Base-by-base conservation (phyloP, 768 basidiomycete genomes). In the Mycena rosella region DNA sequence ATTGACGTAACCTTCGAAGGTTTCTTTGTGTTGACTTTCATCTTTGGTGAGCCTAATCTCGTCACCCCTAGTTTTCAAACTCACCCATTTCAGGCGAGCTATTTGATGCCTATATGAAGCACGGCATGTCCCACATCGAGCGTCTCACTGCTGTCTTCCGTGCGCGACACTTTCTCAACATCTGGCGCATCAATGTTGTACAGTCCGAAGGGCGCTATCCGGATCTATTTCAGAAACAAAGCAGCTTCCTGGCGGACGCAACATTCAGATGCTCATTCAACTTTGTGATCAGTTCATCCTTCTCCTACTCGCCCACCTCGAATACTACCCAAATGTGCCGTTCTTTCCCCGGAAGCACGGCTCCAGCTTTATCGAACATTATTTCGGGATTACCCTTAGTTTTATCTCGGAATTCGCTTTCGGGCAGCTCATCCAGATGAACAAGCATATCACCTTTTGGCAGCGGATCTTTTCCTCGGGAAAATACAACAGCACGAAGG, bases 361-460 rank as follows among this genome's bases (percentile, higher is more conserved):
- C 22, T 26, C 56, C 22, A 11, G 29, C 45, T 68, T 57, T 30
- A 0, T 60, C 8, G 67, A 68, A 36, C 67, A 68, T 22, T 68
- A 58, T 30, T 68, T 53, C 40, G 67, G 67, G 4, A 58, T 68
- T 27, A 17, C 55, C 4, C 60, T 61, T 22, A 9, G 13, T 0
- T 63, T 63, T 45, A 53, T 68, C 36, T 2, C 55, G 0, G 56
- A 68, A 7, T 68, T 63, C 18, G 32, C 67, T 0, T 68, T 62
- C 32, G 67, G 55, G 2, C 60, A 68, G 20, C 49, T 68, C 44
- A 36, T 68, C 40, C 18, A 68, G 51, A 68, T 68, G 67, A 15
- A 63, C 67, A 62, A 68, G 32, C 67, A 68, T 32, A 68, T 68
- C 27, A 6, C 29, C 26, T 13, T 68, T 6, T 56, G 67, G 0